These are phyloP conservation scores for Cenchrus purpureus DNA, from an alignment of 176 grass and related monocot genomes.

Conservation along the genomic window DNA sequence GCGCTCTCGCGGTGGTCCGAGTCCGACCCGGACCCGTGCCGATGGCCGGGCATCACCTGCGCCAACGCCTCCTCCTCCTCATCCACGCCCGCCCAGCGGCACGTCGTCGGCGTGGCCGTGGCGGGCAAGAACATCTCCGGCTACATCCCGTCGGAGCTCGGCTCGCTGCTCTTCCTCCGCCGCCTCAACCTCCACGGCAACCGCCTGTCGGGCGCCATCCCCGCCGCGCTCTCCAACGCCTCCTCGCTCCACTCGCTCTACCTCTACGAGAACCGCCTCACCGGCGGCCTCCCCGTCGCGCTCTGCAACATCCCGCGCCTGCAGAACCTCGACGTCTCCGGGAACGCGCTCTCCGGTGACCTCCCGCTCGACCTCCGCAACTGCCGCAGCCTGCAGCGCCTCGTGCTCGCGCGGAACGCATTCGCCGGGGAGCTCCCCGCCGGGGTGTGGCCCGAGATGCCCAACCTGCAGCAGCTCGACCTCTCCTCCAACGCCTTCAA, in stretches of 20 bases:
- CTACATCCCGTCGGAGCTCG: slow-evolving; percentile 82
- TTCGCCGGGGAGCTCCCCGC: slow-evolving; percentile 65
- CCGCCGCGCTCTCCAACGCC: slow-evolving; percentile 67
- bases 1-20: slow-evolving; percentile 60
- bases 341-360: slow-evolving; percentile 61
- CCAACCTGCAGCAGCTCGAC: slow-evolving; percentile 69
- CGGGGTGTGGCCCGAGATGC: slow-evolving; percentile 78
- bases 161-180: slow-evolving; percentile 83
- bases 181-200: slow-evolving; percentile 88
- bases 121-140: slow-evolving; percentile 87
- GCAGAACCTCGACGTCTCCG: slow-evolving; percentile 84
- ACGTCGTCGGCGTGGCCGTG: slow-evolving; percentile 73
- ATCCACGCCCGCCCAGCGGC: not conserved
- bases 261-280: slow-evolving; percentile 76
- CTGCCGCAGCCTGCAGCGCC: slow-evolving; percentile 70
- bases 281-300: slow-evolving; percentile 55
- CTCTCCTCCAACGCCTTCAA: slow-evolving; percentile 79
- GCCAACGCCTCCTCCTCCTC: slow-evolving; percentile 49
- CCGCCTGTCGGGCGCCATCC: slow-evolving; percentile 60
- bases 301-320: slow-evolving; percentile 73
- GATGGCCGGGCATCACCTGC: slow-evolving; percentile 78
- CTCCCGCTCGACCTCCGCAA: slow-evolving; percentile 61
- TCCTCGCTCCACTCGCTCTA: slow-evolving; percentile 88
- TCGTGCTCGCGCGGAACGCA: slow-evolving; percentile 58
- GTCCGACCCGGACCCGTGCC: slow-evolving; percentile 67